Conservation (phyloP, 106 monocot genomes). For the Ottelia alismoides region DNA sequence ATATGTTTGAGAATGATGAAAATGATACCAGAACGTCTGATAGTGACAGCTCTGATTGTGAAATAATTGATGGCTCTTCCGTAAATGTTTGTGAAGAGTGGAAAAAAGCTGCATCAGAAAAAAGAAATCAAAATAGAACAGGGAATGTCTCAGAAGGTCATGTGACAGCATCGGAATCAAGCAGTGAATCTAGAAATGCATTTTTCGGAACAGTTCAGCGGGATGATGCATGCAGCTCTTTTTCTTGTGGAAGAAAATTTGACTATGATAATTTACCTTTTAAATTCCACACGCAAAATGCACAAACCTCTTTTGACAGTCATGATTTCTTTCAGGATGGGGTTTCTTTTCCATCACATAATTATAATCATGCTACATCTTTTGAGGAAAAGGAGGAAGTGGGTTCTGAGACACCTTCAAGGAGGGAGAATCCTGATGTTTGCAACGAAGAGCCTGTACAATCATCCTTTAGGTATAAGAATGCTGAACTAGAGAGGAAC, state of each 20-base stretch:
- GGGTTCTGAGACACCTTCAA: no score
- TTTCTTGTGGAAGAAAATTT: constrained; percentile 2
- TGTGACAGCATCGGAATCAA: constrained; percentile 19
- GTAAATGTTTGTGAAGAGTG: constrained; percentile 66
- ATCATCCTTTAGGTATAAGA: no score
- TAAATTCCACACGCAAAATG: background rate
- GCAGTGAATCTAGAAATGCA: constrained; percentile 12
- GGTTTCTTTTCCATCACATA: background rate
- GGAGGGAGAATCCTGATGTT: no score
- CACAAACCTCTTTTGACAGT: background rate
- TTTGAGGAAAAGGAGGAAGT: no score
- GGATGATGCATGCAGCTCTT: constrained; percentile 1
- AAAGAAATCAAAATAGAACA: background rate
- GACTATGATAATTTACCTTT: background rate
- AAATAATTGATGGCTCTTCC: constrained; percentile 61
- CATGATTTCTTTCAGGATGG: background rate
- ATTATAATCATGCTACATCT: no score
- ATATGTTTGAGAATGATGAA: constrained; percentile 4
- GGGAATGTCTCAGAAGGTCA: constrained; percentile 3
- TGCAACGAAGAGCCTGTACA: no score
- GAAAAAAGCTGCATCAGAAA: constrained; percentile 67
- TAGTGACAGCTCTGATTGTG: constrained; percentile 65
- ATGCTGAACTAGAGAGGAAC: no score
- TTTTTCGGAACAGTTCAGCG: constrained; percentile 6
- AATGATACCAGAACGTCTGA: constrained; percentile 19